These are phyloP conservation scores for Zizania palustris DNA, from an alignment of 202 grass and related monocot genomes.

Conservation along the genomic window DNA sequence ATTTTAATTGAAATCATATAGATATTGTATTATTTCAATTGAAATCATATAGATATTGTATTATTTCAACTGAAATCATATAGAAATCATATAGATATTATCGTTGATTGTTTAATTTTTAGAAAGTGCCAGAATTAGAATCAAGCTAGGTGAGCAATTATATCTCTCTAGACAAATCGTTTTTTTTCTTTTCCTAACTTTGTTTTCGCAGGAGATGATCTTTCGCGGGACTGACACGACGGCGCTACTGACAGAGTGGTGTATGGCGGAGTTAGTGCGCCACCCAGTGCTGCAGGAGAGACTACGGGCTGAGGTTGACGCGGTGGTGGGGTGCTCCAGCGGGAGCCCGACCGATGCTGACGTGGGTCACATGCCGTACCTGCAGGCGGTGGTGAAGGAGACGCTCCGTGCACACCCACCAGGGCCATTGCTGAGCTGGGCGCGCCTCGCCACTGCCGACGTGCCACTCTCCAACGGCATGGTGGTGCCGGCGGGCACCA, in stretches of 20 bases:
- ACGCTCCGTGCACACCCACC: slow-evolving; percentile 74
- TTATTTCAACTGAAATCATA: too few relatives aligned
- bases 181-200: not conserved
- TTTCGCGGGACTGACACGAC: slow-evolving; percentile 84
- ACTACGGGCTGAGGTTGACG: slow-evolving; percentile 55
- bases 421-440: slow-evolving; percentile 79
- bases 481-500: slow-evolving; percentile 69
- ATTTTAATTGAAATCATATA: too few relatives aligned
- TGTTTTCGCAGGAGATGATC: slow-evolving; percentile 75
- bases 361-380: slow-evolving; percentile 60
- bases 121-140: too few relatives aligned
- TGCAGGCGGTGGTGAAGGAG: slow-evolving; percentile 79
- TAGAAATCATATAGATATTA: too few relatives aligned
- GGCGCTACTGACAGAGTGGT: slow-evolving; percentile 78
- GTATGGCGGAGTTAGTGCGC: slow-evolving; percentile 70
- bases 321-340: not conserved
- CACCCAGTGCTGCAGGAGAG: slow-evolving; percentile 53
- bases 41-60: too few relatives aligned
- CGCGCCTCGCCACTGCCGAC: slow-evolving; percentile 67
- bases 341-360: slow-evolving; percentile 46
- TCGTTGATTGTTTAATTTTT: too few relatives aligned
- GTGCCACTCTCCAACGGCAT: slow-evolving; percentile 68
- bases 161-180: not conserved
- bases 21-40: too few relatives aligned
- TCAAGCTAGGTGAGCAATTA: too few relatives aligned